Evolutionary conservation across 2,329 filamentous ascomycete genomes (phyloP).

Genomic region (Helicocarpus griseus): DNA sequence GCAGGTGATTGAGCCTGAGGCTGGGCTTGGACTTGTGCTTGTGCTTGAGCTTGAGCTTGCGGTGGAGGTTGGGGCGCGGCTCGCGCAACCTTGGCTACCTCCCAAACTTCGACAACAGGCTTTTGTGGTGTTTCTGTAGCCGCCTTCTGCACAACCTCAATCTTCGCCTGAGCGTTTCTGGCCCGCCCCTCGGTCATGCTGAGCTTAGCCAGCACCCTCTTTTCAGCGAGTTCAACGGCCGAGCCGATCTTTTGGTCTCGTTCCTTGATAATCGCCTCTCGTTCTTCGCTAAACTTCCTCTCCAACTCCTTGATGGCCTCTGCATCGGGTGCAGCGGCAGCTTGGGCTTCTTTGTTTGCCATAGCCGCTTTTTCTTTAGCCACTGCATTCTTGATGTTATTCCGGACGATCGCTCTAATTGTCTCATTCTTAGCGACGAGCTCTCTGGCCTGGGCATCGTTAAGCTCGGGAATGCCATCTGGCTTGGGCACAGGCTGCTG

Average conservation of each 20-base stretch:
- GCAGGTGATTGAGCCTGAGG: slow-evolving; percentile 8
- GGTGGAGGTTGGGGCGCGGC: slow-evolving; percentile 12
- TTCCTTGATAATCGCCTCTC: slow-evolving; percentile 33
- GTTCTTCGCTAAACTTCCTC: slow-evolving; percentile 31
- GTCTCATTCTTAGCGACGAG: slow-evolving; percentile 42
- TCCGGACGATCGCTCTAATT: slow-evolving; percentile 41
- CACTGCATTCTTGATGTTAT: slow-evolving; percentile 48
- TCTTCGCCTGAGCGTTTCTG: slow-evolving; percentile 56
- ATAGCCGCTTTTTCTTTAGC: slow-evolving; percentile 27
- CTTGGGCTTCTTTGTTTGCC: slow-evolving; percentile 12
- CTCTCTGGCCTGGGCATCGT: slow-evolving; percentile 41
- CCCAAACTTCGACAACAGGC: slow-evolving; percentile 80
- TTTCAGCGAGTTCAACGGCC: slow-evolving; percentile 61
- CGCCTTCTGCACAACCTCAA: slow-evolving; percentile 69
- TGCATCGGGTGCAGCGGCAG: slow-evolving; percentile 19
- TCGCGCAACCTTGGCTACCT: slow-evolving; percentile 56
- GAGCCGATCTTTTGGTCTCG: slow-evolving; percentile 48
- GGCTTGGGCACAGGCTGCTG: slow-evolving; percentile 15
- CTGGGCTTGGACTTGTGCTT: slow-evolving; percentile 8
- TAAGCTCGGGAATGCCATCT: slow-evolving; percentile 32
- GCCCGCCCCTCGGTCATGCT: slow-evolving; percentile 69
- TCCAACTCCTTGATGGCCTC: slow-evolving; percentile 30
- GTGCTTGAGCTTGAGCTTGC: slow-evolving; percentile 3
- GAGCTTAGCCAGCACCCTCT: slow-evolving; percentile 63
- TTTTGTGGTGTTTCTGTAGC: slow-evolving; percentile 76